Conservation (phyloP, 208 protist genomes). For the Trypanosoma platydactyli region DNA sequence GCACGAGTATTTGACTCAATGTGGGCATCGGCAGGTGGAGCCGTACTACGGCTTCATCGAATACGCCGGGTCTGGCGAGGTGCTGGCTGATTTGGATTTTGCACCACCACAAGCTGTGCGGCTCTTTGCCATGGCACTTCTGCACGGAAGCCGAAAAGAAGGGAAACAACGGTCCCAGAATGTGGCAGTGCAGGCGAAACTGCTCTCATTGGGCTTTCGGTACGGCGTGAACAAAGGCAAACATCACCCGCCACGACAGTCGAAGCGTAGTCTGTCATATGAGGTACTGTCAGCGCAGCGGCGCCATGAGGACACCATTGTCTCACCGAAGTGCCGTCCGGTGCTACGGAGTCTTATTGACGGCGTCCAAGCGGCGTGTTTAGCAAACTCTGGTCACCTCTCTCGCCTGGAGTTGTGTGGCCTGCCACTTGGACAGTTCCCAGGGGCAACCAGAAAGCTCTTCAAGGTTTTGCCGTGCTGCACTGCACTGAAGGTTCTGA, state of each 20-base stretch:
- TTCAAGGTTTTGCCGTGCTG: conserved; percentile 45
- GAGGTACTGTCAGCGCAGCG: conserved; percentile 9
- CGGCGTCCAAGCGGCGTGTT: conserved; percentile 27
- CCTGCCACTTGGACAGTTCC: conserved; percentile 24
- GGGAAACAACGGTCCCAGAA: no score
- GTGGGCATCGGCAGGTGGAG: conserved; percentile 37
- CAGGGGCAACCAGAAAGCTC: conserved; percentile 24
- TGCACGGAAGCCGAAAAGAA: conserved; percentile 1
- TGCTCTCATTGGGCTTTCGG: conserved; percentile 13
- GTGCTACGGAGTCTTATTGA: conserved; percentile 36
- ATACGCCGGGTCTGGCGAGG: conserved; percentile 32
- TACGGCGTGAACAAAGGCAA: conserved; percentile 20
- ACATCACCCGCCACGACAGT: conserved; percentile 23
- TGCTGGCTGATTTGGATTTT: conserved; percentile 51
- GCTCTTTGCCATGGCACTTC: conserved; percentile 24
- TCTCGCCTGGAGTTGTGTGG: conserved; percentile 40
- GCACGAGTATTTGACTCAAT: conserved; percentile 58
- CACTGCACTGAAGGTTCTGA: conserved; percentile 36
- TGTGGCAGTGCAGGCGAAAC: neutral
- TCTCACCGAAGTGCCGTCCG: conserved; percentile 10
- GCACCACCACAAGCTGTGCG: conserved; percentile 16
- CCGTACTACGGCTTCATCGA: conserved; percentile 47
- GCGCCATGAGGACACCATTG: conserved; percentile 17
- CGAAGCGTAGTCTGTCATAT: conserved; percentile 13
- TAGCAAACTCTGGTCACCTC: conserved; percentile 23